Percentiles rank a stretch among this genome's conserved stretches.
Evolutionary conservation across 2,329 filamentous ascomycete genomes (phyloP).

Genomic region (Ilyonectria robusta): DNA sequence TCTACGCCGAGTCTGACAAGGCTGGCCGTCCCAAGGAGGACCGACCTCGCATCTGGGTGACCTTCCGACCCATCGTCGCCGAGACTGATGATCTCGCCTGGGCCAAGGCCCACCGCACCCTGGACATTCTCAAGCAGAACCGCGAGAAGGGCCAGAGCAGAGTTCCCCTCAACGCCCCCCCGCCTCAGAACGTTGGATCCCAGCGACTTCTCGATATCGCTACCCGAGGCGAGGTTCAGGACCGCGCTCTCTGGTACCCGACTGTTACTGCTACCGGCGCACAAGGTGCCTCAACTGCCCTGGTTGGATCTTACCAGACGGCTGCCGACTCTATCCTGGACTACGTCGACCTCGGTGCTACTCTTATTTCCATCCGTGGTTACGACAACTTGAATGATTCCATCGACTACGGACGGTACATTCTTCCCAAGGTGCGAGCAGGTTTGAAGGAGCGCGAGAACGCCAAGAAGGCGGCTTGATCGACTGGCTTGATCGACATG

Average conservation of each 20-base stretch:
- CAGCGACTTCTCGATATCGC: conserved; percentile 72
- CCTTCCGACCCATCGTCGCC: conserved; percentile 72
- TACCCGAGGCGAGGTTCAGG: conserved; percentile 68
- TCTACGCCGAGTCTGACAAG: conserved; percentile 71
- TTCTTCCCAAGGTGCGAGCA: conserved; percentile 65
- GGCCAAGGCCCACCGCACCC: conserved; percentile 70
- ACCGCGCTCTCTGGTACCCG: conserved; percentile 74
- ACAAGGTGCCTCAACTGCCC: conserved; percentile 70
- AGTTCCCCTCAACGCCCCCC: conserved; percentile 29
- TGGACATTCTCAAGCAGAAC: conserved; percentile 65
- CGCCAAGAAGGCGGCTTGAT: conserved; percentile 24
- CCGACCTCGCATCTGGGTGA: conserved; percentile 73
- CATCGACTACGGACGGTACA: conserved; percentile 70
- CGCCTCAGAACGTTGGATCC: conserved; percentile 71
- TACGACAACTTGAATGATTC: conserved; percentile 74
- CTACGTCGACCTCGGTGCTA: conserved; percentile 69
- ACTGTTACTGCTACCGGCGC: conserved; percentile 74
- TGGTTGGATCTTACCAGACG: conserved; percentile 69
- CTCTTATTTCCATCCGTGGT: conserved; percentile 72
- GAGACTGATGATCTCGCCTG: conserved; percentile 75
- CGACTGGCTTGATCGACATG: neutral
- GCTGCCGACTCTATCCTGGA: conserved; percentile 68
- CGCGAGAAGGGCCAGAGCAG: conserved; percentile 53
- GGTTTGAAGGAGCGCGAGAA: conserved; percentile 50
- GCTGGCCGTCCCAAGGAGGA: conserved; percentile 65